phyloP scores from a whole-genome alignment of 2,329 filamentous ascomycete species.

The Aspergillus quadrilineatus region DNA sequence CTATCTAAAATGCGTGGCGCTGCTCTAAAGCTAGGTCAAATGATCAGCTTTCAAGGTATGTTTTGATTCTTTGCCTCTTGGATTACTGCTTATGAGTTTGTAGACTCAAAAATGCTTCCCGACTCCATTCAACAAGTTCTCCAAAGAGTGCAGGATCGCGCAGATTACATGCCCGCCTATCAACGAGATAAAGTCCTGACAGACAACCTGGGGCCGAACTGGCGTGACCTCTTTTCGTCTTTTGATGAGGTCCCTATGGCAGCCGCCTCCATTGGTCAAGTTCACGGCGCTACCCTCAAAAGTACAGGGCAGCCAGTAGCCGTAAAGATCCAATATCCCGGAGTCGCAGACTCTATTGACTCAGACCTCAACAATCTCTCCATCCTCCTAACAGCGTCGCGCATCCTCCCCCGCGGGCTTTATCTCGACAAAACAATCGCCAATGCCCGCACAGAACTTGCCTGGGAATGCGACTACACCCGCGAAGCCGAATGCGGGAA shows the following conservation, averaged over 20 bases:
- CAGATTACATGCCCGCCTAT: constrained; percentile 95
- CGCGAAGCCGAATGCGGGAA: constrained; percentile 80
- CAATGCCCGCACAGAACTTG: constrained; percentile 86
- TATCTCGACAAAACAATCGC: constrained; percentile 97
- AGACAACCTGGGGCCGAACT: constrained; percentile 75
- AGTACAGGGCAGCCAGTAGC: constrained; percentile 75
- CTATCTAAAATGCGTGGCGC: constrained; percentile 95
- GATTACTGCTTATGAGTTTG: background rate
- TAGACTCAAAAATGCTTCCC: constrained; percentile 89
- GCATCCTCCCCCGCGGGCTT: constrained; percentile 83
- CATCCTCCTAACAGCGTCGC: constrained; percentile 84
- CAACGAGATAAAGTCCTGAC: constrained; percentile 83
- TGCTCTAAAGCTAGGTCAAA: constrained; percentile 94
- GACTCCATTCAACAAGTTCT: constrained; percentile 82
- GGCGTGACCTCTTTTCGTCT: constrained; percentile 76
- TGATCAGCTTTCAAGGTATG: constrained; percentile 87
- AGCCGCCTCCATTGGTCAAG: constrained; percentile 94
- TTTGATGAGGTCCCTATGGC: constrained; percentile 93
- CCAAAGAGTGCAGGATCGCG: constrained; percentile 90
- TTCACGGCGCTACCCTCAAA: constrained; percentile 79
- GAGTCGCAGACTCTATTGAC: constrained; percentile 92
- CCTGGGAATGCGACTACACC: constrained; percentile 94
- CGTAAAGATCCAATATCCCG: constrained; percentile 96
- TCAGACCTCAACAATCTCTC: constrained; percentile 93
- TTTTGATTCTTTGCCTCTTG: background rate